Evolutionary conservation across 805 yeast species (phyloP), one percentile per base, ranked within the genome.

Genomic region (Brettanomyces naardenensis): DNA sequence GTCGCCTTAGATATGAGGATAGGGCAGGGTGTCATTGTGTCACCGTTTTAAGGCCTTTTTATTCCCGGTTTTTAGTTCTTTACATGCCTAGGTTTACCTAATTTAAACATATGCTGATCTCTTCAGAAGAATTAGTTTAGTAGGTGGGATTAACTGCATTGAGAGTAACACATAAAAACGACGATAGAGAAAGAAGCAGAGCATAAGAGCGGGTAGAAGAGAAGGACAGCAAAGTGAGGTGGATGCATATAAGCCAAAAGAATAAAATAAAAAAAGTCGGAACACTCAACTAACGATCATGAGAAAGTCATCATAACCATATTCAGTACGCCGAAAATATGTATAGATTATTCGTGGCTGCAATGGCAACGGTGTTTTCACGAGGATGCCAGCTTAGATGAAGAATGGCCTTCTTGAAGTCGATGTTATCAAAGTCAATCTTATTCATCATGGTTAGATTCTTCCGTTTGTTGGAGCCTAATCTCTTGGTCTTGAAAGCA

Each of bases 321-420:
- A n/a, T n/a, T 31, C 63, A 82, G 52, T 79, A 68, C 38, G 92
- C 81, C 40, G 90, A 80, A 59, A 84, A 84, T 43, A 84, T 82
- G 64, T 82, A 84, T 51, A 86, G 72, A 65, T 92, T 92, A 67
- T 92, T 94, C 18, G 99, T 92, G 15, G 98, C 97, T 35, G 97
- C 97, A 55, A 92, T 85, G 31, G 98, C 98, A 49, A 92, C 95
- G 37, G 92, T 80, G 65, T 92, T 87, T 65, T 94, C 98, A 49
- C 69, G 71, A 46, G 99, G 98, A 69, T 92, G 98, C 98, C 99
- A 92, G 59, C 97, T 87, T 62, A 88, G 71, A 64, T 92, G 97
- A 61, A 90, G 70, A 43, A 92, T 89, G 61, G 86, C 81, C 71
- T 89, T 90, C 63, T 89, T 87, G 68, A 89, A 92, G 64, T 94